Percentiles rank a stretch among this genome's conserved stretches.
phyloP scores from a whole-genome alignment of 305 asterid species.

The Fraxinus velutina region DNA sequence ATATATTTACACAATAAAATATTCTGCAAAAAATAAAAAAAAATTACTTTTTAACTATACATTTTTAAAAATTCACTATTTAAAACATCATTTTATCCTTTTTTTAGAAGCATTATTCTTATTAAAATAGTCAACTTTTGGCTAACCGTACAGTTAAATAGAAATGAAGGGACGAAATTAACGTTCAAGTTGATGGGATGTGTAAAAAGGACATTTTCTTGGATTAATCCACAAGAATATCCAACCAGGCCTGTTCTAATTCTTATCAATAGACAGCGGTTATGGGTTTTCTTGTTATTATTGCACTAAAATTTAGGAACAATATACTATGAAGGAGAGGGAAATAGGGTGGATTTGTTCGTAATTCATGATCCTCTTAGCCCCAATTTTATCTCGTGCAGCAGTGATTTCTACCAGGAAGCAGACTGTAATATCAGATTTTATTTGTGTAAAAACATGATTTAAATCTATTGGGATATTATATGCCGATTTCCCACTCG shows the following conservation, averaged over 20 bases:
- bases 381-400: background rate
- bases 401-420: background rate
- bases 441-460: background rate
- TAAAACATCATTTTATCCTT: background rate
- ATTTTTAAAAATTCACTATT: too few species aligned
- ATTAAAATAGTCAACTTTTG: background rate
- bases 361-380: background rate
- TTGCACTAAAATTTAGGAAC: background rate
- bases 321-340: background rate
- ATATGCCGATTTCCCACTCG: background rate
- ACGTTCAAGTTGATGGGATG: background rate
- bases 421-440: background rate
- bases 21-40: too few species aligned
- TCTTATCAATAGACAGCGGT: background rate
- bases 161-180: background rate
- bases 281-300: background rate
- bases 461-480: background rate
- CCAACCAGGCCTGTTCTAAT: background rate
- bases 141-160: background rate
- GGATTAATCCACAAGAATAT: background rate
- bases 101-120: background rate
- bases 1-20: background rate
- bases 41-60: too few species aligned
- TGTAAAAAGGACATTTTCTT: background rate
- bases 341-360: background rate